phyloP scores from a whole-genome alignment of 768 basidiomycete species.

The Trametes maxima region DNA sequence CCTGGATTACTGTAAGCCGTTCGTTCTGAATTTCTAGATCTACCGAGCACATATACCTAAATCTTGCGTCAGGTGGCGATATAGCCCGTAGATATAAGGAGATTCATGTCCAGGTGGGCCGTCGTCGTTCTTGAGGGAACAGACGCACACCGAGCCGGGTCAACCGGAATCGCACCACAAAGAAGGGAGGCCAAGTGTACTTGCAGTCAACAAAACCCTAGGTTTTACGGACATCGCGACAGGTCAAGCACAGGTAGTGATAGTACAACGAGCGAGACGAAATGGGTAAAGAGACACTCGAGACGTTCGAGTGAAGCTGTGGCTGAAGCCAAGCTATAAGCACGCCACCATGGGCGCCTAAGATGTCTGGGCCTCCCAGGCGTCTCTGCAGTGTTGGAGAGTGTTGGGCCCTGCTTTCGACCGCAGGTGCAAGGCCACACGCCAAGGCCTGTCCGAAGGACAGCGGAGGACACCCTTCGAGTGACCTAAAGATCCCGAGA shows the following conservation, averaged over 20 bases:
- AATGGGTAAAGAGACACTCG: not conserved
- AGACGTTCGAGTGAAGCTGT: not conserved
- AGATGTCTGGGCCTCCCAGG: not conserved
- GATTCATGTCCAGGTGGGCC: constrained; percentile 76
- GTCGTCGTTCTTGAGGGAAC: constrained; percentile 69
- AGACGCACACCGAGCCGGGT: not conserved
- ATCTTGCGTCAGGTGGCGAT: constrained; percentile 55
- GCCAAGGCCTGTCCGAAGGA: not conserved
- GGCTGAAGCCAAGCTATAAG: not conserved
- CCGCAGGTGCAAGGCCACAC: not conserved
- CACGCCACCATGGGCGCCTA: not conserved
- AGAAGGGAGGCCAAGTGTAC: constrained; percentile 24
- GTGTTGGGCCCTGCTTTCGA: no score
- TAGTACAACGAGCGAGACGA: not conserved
- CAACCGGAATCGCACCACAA: not conserved
- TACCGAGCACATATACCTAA: constrained; percentile 50
- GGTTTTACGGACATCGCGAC: constrained; percentile 11
- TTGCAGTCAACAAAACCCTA: constrained; percentile 48
- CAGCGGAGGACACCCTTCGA: not conserved
- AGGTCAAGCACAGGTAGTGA: not conserved
- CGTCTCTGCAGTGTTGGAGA: no score
- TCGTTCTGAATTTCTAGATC: not conserved
- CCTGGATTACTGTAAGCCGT: constrained; percentile 41
- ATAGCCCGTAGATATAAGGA: constrained; percentile 76
- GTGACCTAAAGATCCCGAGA: not conserved